Evolutionary conservation across 768 basidiomycete species (phyloP).

Genomic region (Tubosaeta sp.): DNA sequence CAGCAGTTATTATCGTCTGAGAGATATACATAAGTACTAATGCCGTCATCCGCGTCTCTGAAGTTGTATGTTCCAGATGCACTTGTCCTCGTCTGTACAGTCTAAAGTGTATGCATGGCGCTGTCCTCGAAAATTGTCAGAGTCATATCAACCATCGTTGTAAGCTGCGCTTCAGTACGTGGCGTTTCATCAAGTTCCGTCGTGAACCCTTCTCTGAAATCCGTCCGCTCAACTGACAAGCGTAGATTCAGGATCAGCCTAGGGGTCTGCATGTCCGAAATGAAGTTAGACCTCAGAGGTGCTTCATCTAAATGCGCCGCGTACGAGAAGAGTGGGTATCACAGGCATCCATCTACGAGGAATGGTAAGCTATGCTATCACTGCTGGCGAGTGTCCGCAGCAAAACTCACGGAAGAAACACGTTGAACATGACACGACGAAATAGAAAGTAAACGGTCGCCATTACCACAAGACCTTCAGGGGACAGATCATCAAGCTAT

Average conservation of each 20-base stretch:
- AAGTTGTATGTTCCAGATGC: too few relatives aligned
- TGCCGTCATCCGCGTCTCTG: too few relatives aligned
- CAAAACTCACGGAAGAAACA: conserved; percentile 13
- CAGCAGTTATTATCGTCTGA: too few relatives aligned
- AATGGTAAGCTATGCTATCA: neutral
- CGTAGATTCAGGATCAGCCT: conserved; percentile 20
- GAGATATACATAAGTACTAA: too few relatives aligned
- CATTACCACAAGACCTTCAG: neutral
- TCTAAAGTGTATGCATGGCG: too few relatives aligned
- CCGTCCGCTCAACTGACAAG: conserved; percentile 7
- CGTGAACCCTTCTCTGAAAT: conserved; percentile 7
- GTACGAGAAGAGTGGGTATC: conserved; percentile 12
- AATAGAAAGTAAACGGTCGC: neutral
- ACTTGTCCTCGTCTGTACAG: too few relatives aligned
- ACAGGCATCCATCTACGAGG: conserved; percentile 10
- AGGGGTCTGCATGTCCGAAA: conserved; percentile 10
- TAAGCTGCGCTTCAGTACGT: neutral
- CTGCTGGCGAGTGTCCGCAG: too few relatives aligned
- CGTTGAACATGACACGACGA: conserved; percentile 7
- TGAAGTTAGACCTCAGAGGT: neutral
- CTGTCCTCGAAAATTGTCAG: neutral
- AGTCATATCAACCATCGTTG: neutral
- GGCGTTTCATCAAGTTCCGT: neutral
- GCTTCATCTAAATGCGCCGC: neutral
- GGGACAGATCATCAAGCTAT: neutral